Conservation (phyloP, 192 early-diverging fungal species). For the Diversispora epigaea region DNA sequence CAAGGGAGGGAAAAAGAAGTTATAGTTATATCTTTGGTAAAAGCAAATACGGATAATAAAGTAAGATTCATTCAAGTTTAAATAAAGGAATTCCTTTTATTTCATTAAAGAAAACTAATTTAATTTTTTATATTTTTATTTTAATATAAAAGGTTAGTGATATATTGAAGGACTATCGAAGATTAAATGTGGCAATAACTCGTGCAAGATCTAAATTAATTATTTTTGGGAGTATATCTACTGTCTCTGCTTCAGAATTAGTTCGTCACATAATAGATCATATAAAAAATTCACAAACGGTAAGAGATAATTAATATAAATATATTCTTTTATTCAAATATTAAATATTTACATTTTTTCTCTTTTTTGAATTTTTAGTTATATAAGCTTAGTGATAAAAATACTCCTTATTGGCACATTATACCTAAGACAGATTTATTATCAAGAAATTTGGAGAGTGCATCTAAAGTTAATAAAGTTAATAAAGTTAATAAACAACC, state of each 20-base stretch:
- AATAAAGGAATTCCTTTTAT: not conserved
- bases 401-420: constrained; percentile 1
- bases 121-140: not conserved
- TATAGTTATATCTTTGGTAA: constrained; percentile 86
- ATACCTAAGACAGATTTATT: not conserved
- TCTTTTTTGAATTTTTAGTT: not conserved
- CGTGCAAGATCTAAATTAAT: constrained; percentile 86
- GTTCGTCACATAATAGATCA: constrained; percentile 56
- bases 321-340: not conserved
- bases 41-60: constrained; percentile 68
- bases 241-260: constrained; percentile 59
- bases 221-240: constrained; percentile 79
- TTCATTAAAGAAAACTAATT: not conserved
- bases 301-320: not conserved
- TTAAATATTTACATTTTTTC: not conserved
- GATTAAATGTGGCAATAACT: constrained; percentile 94
- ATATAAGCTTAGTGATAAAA: not conserved
- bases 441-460: too few relatives aligned
- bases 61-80: constrained; percentile 40
- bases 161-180: constrained; percentile 84
- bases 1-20: constrained; percentile 94
- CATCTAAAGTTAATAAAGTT: too few relatives aligned
- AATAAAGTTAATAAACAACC: too few relatives aligned
- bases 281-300: constrained; percentile 32
- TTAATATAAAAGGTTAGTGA: constrained; percentile 68